phyloP scores from a whole-genome alignment of 2,329 filamentous ascomycete species.

The Colletotrichum ledebouriae region DNA sequence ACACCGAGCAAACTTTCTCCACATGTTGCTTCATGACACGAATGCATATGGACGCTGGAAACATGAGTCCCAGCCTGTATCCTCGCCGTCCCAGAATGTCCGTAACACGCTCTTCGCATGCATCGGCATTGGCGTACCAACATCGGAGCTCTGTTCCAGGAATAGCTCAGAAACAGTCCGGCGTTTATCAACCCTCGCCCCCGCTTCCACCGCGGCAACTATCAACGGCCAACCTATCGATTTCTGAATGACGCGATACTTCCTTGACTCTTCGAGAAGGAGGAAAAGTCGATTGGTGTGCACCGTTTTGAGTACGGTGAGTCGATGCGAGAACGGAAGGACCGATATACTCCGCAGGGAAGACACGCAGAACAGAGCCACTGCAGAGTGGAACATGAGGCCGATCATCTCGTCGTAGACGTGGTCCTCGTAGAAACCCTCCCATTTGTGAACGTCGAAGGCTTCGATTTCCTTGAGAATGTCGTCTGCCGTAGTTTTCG shows the following conservation, averaged over 20 bases:
- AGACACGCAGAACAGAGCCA: slow-evolving; percentile 53
- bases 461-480: slow-evolving; percentile 45
- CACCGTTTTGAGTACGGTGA: slow-evolving; percentile 35
- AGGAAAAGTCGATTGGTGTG: slow-evolving; percentile 42
- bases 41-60: slow-evolving; percentile 53
- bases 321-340: slow-evolving; percentile 43
- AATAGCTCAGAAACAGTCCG: slow-evolving; percentile 48
- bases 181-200: slow-evolving; percentile 34
- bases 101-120: slow-evolving; percentile 50
- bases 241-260: slow-evolving; percentile 41
- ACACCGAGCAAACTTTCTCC: no score
- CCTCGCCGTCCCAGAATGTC: slow-evolving; percentile 51
- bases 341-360: slow-evolving; percentile 52
- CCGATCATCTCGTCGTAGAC: slow-evolving; percentile 47
- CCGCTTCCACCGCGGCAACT: slow-evolving; percentile 52
- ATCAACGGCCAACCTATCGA: slow-evolving; percentile 54
- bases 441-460: slow-evolving; percentile 51
- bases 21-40: slow-evolving; percentile 20
- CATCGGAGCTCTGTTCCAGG: slow-evolving; percentile 45
- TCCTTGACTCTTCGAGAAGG: slow-evolving; percentile 42
- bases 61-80: slow-evolving; percentile 53
- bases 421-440: slow-evolving; percentile 45
- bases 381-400: slow-evolving; percentile 49
- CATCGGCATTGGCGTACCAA: slow-evolving; percentile 50
- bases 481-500: slow-evolving; percentile 1